Evolutionary conservation across 495 filamentous ascomycete species (phyloP).

Genomic region (Lophium mytilinum): DNA sequence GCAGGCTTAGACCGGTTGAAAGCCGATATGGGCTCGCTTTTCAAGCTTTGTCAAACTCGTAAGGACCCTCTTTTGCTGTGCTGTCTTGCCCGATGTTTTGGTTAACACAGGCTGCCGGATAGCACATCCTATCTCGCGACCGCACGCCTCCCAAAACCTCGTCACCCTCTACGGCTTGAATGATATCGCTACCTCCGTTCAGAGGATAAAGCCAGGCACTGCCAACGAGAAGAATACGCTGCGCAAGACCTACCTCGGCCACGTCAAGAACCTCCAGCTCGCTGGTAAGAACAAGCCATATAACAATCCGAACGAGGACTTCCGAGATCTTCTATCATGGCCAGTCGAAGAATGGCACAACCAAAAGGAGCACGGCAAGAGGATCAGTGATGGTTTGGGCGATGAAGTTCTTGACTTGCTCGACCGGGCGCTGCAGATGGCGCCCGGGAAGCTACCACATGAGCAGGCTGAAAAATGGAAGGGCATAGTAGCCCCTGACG

Average conservation of each 20-base stretch:
- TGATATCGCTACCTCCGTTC: slow-evolving; percentile 54
- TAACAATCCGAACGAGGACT: slow-evolving; percentile 33
- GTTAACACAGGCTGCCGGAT: slow-evolving; percentile 23
- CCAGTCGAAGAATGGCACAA: slow-evolving; percentile 62
- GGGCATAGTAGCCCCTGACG: slow-evolving; percentile 15
- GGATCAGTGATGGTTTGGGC: slow-evolving; percentile 35
- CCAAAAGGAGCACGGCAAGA: slow-evolving; percentile 55
- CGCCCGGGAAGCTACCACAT: slow-evolving; percentile 44
- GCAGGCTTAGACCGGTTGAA: slow-evolving; percentile 9
- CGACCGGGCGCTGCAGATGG: slow-evolving; percentile 36
- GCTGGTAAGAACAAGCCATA: slow-evolving; percentile 56
- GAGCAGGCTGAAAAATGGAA: slow-evolving; percentile 1
- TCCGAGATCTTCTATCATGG: slow-evolving; percentile 31
- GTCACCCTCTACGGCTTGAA: slow-evolving; percentile 55
- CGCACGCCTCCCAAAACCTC: slow-evolving; percentile 55
- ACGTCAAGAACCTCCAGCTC: slow-evolving; percentile 53
- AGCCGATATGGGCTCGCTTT: slow-evolving; percentile 25
- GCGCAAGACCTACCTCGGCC: slow-evolving; percentile 66
- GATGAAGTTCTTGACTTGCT: slow-evolving; percentile 41
- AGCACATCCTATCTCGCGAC: slow-evolving; percentile 39
- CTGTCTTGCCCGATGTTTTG: slow-evolving; percentile 19
- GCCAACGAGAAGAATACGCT: slow-evolving; percentile 68
- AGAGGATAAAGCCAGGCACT: slow-evolving; percentile 53
- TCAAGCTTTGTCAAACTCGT: slow-evolving; percentile 33
- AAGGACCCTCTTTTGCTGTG: slow-evolving; percentile 27